These are phyloP conservation scores for Amanita muscaria DNA, from an alignment of 768 basidiomycete species.

Conservation along the genomic window DNA sequence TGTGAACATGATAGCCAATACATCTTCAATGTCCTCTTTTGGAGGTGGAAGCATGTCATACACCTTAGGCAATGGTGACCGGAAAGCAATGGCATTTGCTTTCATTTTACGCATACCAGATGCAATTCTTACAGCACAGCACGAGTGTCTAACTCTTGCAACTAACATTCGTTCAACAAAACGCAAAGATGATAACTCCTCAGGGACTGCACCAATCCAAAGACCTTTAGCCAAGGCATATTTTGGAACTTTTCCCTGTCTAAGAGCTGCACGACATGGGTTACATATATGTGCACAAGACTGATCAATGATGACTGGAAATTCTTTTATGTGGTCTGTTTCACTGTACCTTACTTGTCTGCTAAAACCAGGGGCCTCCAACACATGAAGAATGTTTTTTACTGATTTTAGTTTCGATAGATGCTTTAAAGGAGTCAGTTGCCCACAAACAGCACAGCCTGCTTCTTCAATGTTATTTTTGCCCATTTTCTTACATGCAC, in stretches of 20 bases:
- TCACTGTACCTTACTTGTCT: not conserved
- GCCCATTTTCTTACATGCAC: not conserved
- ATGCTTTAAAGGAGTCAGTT: not conserved
- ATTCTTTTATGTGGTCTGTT: not conserved
- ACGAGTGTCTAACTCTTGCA: not conserved
- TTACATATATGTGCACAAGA: too few relatives aligned
- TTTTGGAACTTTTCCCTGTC: not conserved
- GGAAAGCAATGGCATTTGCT: too few relatives aligned
- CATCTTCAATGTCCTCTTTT: conserved; percentile 10
- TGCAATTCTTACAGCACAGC: conserved; percentile 18
- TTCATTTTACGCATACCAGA: too few relatives aligned
- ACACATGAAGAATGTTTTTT: too few relatives aligned
- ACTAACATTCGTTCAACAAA: not conserved
- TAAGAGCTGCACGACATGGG: not conserved
- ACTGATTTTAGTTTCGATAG: not conserved
- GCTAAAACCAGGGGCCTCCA: not conserved
- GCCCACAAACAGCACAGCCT: conserved; percentile 1
- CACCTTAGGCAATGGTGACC: not conserved
- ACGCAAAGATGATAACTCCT: not conserved
- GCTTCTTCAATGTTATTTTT: not conserved
- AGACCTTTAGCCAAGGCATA: not conserved
- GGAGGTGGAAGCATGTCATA: conserved; percentile 7
- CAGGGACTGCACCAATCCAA: not conserved
- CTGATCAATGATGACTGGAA: not conserved
- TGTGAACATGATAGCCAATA: conserved; percentile 12